These are phyloP conservation scores for Heliamphora pulchella DNA, from an alignment of 179 eudicot species.

Conservation along the genomic window DNA sequence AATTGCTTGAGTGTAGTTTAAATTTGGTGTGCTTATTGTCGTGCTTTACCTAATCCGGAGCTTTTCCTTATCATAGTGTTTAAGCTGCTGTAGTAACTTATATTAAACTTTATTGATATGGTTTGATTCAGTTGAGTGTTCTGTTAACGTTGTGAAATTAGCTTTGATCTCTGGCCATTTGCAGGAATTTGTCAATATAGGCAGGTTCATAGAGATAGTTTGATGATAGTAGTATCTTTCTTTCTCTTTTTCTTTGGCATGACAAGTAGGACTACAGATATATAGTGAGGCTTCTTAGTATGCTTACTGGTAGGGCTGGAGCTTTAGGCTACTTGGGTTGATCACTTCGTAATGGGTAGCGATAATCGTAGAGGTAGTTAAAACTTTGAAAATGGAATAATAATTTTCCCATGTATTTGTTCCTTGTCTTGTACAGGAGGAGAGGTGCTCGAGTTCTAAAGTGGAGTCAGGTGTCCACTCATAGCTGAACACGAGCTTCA, in stretches of 20 bases:
- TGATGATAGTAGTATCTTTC: too few relatives aligned
- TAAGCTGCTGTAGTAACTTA: constrained; percentile 34
- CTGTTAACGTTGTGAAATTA: constrained; percentile 21
- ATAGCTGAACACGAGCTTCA: too few relatives aligned
- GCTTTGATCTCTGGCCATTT: constrained; percentile 3
- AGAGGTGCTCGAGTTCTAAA: constrained; percentile 41
- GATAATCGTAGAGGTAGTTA: constrained; percentile 66
- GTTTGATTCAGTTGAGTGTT: constrained; percentile 22
- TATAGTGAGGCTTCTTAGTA: too few relatives aligned
- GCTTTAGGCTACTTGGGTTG: constrained; percentile 20
- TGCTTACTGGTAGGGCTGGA: too few relatives aligned
- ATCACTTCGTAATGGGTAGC: constrained; percentile 67
- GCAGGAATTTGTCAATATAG: constrained; percentile 21
- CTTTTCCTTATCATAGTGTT: constrained; percentile 29
- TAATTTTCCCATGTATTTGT: constrained; percentile 72
- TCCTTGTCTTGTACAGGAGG: constrained; percentile 99
- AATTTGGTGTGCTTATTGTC: constrained; percentile 46
- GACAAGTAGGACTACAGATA: too few relatives aligned
- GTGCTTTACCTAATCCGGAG: constrained; percentile 35
- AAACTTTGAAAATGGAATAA: constrained; percentile 68
- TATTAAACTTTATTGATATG: constrained; percentile 21
- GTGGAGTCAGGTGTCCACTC: too few relatives aligned
- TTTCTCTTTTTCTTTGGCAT: too few relatives aligned
- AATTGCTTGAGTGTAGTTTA: constrained; percentile 37
- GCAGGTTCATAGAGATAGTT: constrained; percentile 15